Percentiles rank a stretch among this genome's conserved stretches.
phyloP scores from a whole-genome alignment of 2,329 filamentous ascomycete species.

The Diaporthe sp. region DNA sequence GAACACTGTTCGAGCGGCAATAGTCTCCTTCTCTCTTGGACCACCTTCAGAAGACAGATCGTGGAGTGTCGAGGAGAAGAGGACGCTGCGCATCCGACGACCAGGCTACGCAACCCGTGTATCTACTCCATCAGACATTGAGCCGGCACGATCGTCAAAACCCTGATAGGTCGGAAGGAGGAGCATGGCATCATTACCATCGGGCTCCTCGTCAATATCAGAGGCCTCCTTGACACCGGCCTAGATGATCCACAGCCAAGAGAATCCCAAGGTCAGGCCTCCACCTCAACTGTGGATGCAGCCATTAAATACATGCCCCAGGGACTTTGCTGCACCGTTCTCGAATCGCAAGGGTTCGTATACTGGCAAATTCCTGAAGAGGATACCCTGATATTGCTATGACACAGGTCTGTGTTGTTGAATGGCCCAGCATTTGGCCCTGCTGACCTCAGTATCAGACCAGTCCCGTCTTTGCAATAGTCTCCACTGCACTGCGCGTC shows the following conservation, averaged over 20 bases:
- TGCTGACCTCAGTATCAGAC: neutral
- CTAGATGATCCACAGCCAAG: neutral
- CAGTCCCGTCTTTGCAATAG: neutral
- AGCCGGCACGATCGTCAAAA: neutral
- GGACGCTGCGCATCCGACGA: neutral
- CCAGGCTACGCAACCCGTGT: neutral
- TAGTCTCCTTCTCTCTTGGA: too few species aligned
- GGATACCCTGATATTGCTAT: neutral
- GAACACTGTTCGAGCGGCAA: neutral
- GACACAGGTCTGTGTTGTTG: neutral
- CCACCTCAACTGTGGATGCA: neutral
- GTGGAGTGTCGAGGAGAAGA: neutral
- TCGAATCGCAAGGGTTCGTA: neutral
- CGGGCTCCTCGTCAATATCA: neutral
- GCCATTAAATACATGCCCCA: neutral
- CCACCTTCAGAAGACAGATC: neutral
- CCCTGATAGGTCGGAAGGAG: neutral
- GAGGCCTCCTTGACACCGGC: neutral
- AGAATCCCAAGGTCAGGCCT: neutral
- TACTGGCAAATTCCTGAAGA: neutral
- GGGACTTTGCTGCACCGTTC: neutral
- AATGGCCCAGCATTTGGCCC: neutral
- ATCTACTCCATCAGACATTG: neutral
- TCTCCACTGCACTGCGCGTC: neutral
- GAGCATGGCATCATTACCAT: too few species aligned